Conservation (phyloP, 805 yeast genomes). For the Tetrapisispora iriomotensis region DNA sequence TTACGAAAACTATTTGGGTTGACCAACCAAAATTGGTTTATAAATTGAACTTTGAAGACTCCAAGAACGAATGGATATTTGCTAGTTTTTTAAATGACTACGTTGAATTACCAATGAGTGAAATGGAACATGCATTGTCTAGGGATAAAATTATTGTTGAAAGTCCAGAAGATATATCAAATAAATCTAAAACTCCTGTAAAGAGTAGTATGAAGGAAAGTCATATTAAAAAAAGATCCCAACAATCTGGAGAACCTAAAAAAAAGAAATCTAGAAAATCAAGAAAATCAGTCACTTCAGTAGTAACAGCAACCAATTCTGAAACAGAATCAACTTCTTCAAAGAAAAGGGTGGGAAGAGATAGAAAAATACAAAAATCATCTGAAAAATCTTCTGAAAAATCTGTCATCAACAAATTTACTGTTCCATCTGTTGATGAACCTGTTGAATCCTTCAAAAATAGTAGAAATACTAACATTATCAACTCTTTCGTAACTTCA, state of each 20-base stretch:
- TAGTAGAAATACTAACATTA: not conserved
- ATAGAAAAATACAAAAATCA: too few species aligned
- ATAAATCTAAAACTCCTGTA: too few species aligned
- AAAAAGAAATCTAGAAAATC: not conserved
- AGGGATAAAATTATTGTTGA: slow-evolving; percentile 1
- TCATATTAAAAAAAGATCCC: not conserved
- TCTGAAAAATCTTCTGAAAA: too few species aligned
- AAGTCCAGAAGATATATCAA: not conserved
- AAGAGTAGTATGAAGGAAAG: not conserved
- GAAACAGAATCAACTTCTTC: too few species aligned
- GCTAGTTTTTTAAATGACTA: slow-evolving; percentile 1
- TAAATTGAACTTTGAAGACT: not conserved
- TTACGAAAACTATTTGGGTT: not conserved
- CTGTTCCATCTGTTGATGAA: slow-evolving; percentile 3
- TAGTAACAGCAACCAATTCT: too few species aligned
- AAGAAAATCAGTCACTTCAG: not conserved
- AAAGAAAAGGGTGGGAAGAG: too few species aligned
- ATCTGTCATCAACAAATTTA: not conserved
- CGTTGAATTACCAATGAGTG: not conserved
- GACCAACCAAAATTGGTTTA: not conserved
- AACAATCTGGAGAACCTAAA: not conserved
- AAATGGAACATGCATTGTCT: not conserved
- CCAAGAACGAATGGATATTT: not conserved
- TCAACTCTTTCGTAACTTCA: not conserved
- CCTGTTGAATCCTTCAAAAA: slow-evolving; percentile 1